These are phyloP conservation scores for Ceratocystis papillata DNA, from an alignment of 2,329 filamentous ascomycete species.

Conservation along the genomic window DNA sequence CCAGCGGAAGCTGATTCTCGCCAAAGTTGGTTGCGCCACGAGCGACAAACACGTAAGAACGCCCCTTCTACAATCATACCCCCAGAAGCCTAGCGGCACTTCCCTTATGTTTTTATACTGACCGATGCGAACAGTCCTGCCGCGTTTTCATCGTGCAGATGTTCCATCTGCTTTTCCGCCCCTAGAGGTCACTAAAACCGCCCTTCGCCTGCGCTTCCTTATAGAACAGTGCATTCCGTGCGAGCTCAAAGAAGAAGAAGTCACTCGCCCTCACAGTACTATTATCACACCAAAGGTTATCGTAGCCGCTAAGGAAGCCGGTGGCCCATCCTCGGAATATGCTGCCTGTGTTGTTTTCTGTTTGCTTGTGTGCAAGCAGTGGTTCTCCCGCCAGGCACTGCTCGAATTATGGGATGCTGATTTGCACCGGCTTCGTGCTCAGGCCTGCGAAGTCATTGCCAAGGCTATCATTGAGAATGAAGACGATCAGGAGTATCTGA, in stretches of 20 bases:
- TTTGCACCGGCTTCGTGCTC: slow-evolving; percentile 65
- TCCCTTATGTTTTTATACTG: background rate
- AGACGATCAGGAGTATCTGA: slow-evolving; percentile 64
- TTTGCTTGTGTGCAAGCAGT: slow-evolving; percentile 58
- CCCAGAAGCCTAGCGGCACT: too few relatives aligned
- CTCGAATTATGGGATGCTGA: slow-evolving; percentile 88
- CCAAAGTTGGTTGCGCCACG: slow-evolving; percentile 15
- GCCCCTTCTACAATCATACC: background rate
- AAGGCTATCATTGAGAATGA: slow-evolving; percentile 74
- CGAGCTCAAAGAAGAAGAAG: slow-evolving; percentile 64
- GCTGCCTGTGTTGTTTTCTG: slow-evolving; percentile 73
- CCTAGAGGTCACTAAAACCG: slow-evolving; percentile 75
- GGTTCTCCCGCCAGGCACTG: slow-evolving; percentile 68
- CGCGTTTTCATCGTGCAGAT: slow-evolving; percentile 43
- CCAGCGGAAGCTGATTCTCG: slow-evolving; percentile 1
- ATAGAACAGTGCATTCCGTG: slow-evolving; percentile 83
- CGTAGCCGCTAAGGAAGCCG: slow-evolving; percentile 69
- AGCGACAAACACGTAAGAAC: slow-evolving; percentile 17
- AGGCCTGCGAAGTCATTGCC: slow-evolving; percentile 82
- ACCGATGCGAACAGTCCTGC: slow-evolving; percentile 45
- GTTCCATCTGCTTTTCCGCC: slow-evolving; percentile 60
- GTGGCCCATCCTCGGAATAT: slow-evolving; percentile 52
- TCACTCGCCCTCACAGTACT: slow-evolving; percentile 72
- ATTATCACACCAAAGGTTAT: slow-evolving; percentile 75
- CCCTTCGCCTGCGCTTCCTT: slow-evolving; percentile 79